These are phyloP conservation scores for Scopulariopsis brevicaulis DNA, from an alignment of 2,329 filamentous ascomycete genomes.

Conservation along the genomic window DNA sequence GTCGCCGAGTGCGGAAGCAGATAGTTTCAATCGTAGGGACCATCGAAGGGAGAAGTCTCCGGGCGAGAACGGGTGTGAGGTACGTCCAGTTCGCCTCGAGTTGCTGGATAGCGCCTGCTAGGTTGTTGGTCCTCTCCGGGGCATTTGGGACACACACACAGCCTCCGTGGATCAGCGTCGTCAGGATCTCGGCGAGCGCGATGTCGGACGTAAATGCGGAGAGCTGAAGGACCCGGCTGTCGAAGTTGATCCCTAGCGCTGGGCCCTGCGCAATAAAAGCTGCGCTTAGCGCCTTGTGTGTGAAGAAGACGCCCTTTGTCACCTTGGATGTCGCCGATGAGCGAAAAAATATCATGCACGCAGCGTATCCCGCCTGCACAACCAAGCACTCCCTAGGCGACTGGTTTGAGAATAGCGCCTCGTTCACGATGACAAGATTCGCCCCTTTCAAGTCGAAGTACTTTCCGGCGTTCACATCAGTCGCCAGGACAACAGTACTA, in stretches of 20 bases:
- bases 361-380: conserved; percentile 26
- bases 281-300: conserved; percentile 46
- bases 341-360: conserved; percentile 50
- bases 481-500: conserved; percentile 30
- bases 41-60: conserved; percentile 23
- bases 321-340: conserved; percentile 36
- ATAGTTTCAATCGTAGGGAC: conserved; percentile 26
- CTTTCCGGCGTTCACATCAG: conserved; percentile 23
- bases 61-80: conserved; percentile 46
- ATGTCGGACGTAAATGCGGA: conserved; percentile 43
- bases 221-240: conserved; percentile 44
- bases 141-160: conserved; percentile 47
- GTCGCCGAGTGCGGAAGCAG: too few species aligned
- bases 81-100: conserved; percentile 41
- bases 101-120: conserved; percentile 34
- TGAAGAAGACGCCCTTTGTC: conserved; percentile 50
- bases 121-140: conserved; percentile 34
- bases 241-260: conserved; percentile 33
- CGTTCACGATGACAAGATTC: conserved; percentile 28
- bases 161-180: conserved; percentile 41
- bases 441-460: conserved; percentile 26
- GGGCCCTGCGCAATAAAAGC: conserved; percentile 37
- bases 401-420: conserved; percentile 23
- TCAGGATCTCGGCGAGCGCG: conserved; percentile 37
- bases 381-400: conserved; percentile 22